Percentiles rank a stretch among this genome's conserved stretches.
These are phyloP conservation scores for Venturia asperata DNA, from an alignment of 2,329 filamentous ascomycete species.

Conservation along the genomic window DNA sequence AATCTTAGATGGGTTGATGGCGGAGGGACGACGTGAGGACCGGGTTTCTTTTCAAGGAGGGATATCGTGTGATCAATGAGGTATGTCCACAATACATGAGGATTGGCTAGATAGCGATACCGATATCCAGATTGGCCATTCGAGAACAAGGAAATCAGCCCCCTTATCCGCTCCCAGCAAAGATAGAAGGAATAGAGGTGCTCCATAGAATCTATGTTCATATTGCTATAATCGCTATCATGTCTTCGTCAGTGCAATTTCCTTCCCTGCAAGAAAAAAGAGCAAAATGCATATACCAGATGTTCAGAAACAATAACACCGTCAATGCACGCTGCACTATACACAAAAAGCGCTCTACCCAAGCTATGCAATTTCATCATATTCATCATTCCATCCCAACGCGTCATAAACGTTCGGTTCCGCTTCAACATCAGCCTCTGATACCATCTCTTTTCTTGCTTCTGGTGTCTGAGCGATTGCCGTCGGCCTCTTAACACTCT, in stretches of 20 bases:
- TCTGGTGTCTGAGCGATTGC: conserved; percentile 5
- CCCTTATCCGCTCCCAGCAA: too few relatives aligned
- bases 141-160: too few relatives aligned
- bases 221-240: background rate
- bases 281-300: background rate
- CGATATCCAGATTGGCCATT: too few relatives aligned
- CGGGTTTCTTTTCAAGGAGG: too few relatives aligned
- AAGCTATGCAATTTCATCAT: conserved; percentile 19
- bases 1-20: too few relatives aligned
- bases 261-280: background rate
- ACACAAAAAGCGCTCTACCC: background rate
- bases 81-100: too few relatives aligned
- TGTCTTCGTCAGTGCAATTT: conserved; percentile 8
- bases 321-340: background rate
- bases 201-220: background rate
- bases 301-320: background rate
- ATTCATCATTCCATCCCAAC: conserved; percentile 42
- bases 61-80: too few relatives aligned
- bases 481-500: background rate
- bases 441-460: background rate
- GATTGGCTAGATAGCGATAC: too few relatives aligned
- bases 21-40: too few relatives aligned
- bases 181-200: background rate
- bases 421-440: conserved; percentile 18
- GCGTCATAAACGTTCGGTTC: conserved; percentile 36